phyloP scores from a whole-genome alignment of 148 eudicot species.

The Rhododendron mucronatum region DNA sequence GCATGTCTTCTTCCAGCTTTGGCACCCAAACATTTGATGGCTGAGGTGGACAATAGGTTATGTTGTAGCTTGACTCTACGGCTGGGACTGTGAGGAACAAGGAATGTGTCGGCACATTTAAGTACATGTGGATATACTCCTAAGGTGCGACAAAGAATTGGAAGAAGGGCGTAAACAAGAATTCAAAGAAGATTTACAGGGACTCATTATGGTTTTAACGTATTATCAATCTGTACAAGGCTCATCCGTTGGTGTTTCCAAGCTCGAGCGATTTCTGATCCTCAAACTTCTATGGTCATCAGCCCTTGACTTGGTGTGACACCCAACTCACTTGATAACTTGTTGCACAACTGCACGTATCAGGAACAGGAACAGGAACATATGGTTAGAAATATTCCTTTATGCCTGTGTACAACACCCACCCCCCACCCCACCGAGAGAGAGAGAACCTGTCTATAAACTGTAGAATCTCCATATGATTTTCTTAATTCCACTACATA shows the following conservation, averaged over 20 bases:
- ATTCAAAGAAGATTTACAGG: conserved; percentile 3
- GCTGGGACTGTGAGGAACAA: background rate
- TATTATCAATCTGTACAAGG: background rate
- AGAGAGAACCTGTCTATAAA: conserved; percentile 69
- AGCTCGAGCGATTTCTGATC: background rate
- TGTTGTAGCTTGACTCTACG: background rate
- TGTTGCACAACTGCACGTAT: conserved; percentile 64
- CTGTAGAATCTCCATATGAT: conserved; percentile 59
- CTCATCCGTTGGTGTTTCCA: background rate
- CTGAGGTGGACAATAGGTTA: background rate
- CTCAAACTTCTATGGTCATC: conserved; percentile 21
- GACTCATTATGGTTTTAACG: background rate
- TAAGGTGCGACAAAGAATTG: background rate
- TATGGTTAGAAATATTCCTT: background rate
- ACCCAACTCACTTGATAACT: conserved; percentile 59
- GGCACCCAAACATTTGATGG: background rate
- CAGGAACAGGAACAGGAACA: background rate
- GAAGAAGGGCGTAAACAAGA: background rate
- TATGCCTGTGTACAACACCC: background rate
- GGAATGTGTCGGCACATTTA: background rate
- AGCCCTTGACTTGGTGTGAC: conserved; percentile 51
- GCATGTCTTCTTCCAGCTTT: background rate
- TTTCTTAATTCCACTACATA: conserved; percentile 87
- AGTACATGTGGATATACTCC: background rate
- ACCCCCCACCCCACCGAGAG: background rate